Evolutionary conservation across 2,329 filamentous ascomycete genomes (phyloP), one percentile per base, ranked within the genome.

Genomic region (Aspergillus japonicus): DNA sequence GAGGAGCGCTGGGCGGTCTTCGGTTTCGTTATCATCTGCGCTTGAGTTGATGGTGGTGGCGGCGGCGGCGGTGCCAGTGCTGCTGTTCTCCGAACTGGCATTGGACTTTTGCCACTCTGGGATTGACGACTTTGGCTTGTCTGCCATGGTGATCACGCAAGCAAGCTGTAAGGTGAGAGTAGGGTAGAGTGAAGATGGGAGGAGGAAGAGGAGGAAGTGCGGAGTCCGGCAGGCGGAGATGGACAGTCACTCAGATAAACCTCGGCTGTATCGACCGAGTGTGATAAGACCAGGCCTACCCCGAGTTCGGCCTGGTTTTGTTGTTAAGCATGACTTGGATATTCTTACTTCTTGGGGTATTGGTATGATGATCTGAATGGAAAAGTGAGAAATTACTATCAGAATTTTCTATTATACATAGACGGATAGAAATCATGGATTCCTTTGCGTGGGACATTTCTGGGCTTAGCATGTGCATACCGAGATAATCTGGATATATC

Each of bases 31-130:
- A 44, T 44, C 14, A 44, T 44, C 14, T 44, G 14, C 16, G 14
- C 39, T 19, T 44, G 4, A 4, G 33, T 12, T 16, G 33, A 12
- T 35, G 33, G 33, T 35, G 69, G 65, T 60, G 70, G n/a, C n/a
- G n/a, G n/a, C n/a, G n/a, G n/a, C n/a, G n/a, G n/a, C n/a, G n/a
- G 67, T 53, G 53, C 69, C 59, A 44, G 65, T 21, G 55, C 61
- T 62, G 47, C 62, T 56, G n/a, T 19, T 10, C 60, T 55, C 44
- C 57, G 55, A 54, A 50, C 57, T 58, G 62, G 50, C 57, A 60
- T 72, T 80, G 80, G 50, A 57, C 49, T 66, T 70, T 62, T 80
- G 77, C 77, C 77, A 79, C 60, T 68, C 63, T 16, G 77, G 77
- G 47, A 78, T 78, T 11, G 74, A 72, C 12, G 69, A 56, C 58